Evolutionary conservation across 768 basidiomycete species (phyloP).

Genomic region (Leccinum incarnatum): DNA sequence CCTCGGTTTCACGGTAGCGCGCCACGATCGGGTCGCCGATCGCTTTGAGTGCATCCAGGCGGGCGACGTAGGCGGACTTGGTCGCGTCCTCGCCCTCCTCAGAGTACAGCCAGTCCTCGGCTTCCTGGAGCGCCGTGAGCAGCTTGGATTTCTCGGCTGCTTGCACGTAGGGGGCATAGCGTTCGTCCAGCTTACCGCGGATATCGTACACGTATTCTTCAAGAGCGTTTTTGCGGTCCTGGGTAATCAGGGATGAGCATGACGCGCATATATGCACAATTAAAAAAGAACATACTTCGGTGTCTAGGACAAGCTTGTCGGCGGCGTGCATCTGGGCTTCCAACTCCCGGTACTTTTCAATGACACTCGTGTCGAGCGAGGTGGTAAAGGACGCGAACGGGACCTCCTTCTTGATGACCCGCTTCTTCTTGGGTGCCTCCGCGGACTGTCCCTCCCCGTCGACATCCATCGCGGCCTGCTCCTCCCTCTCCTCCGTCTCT

Average conservation of each 20-base stretch:
- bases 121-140: conserved; percentile 62
- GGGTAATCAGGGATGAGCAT: neutral
- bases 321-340: conserved; percentile 86
- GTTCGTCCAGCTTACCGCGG: conserved; percentile 87
- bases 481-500: conserved; percentile 77
- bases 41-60: conserved; percentile 78
- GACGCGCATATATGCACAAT: conserved; percentile 3
- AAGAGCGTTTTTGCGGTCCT: conserved; percentile 98
- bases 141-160: conserved; percentile 76
- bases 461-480: conserved; percentile 64
- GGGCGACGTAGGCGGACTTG: conserved; percentile 90
- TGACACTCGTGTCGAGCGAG: conserved; percentile 57
- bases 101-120: conserved; percentile 96
- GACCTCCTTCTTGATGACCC: conserved; percentile 79
- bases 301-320: conserved; percentile 97
- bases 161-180: conserved; percentile 75
- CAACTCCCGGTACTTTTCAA: conserved; percentile 71
- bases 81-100: conserved; percentile 95
- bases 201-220: conserved; percentile 99
- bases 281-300: conserved; percentile 62
- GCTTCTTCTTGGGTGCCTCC: conserved; percentile 72
- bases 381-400: conserved; percentile 64
- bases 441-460: conserved; percentile 47
- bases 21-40: conserved; percentile 81
- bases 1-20: conserved; percentile 82